These are phyloP conservation scores for Cladobotryum protrusum DNA, from an alignment of 2,329 filamentous ascomycete genomes.

Conservation along the genomic window DNA sequence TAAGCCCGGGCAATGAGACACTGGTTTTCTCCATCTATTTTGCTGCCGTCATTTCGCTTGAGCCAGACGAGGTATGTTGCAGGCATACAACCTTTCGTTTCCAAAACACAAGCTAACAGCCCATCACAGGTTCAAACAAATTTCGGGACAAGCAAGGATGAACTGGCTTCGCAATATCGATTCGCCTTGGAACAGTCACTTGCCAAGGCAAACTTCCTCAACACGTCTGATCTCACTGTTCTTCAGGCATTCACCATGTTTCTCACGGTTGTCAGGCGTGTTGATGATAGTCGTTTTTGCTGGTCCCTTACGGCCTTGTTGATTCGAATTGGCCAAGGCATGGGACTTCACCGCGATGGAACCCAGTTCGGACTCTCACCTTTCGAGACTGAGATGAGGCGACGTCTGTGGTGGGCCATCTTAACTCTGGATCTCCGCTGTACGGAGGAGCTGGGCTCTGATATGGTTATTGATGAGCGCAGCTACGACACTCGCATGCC, in stretches of 20 bases:
- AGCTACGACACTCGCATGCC: constrained; percentile 44
- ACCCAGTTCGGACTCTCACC: constrained; percentile 45
- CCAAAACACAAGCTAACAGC: background rate
- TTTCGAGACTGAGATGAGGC: constrained; percentile 54
- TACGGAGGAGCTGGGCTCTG: constrained; percentile 48
- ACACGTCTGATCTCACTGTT: constrained; percentile 49
- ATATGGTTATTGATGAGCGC: constrained; percentile 35
- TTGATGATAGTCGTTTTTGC: constrained; percentile 47
- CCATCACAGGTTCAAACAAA: constrained; percentile 27
- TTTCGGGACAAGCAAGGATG: constrained; percentile 37
- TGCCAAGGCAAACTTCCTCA: constrained; percentile 51
- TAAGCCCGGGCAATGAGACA: constrained; percentile 53
- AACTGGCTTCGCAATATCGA: constrained; percentile 42
- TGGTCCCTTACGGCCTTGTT: constrained; percentile 55
- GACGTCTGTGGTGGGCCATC: constrained; percentile 57
- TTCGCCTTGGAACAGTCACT: constrained; percentile 52
- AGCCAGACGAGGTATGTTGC: constrained; percentile 48
- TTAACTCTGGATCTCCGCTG: constrained; percentile 50
- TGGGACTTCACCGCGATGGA: constrained; percentile 55
- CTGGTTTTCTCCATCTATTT: constrained; percentile 60
- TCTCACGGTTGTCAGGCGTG: constrained; percentile 40
- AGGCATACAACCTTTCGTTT: background rate
- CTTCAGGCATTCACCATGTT: constrained; percentile 55
- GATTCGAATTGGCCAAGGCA: constrained; percentile 52
- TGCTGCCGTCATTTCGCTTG: constrained; percentile 51